Evolutionary conservation across 345 rosid species (phyloP).

Genomic region (Physaria fendleri): DNA sequence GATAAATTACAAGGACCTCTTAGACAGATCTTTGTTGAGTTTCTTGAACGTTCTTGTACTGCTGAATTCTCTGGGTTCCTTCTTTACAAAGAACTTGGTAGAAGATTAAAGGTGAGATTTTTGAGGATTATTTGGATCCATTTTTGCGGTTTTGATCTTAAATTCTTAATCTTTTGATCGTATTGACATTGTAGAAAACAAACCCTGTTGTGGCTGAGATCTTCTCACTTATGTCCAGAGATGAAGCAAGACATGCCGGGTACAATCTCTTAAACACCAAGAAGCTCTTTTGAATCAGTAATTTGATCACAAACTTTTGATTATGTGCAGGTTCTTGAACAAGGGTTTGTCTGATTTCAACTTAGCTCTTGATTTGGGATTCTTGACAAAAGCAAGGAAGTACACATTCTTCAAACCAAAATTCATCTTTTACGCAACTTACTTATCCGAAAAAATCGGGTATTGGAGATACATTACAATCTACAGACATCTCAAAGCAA

Average conservation of each 20-base stretch:
- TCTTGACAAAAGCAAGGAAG: conserved; percentile 95
- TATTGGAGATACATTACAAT: conserved; percentile 97
- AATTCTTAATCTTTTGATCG: neutral
- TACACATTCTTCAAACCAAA: conserved; percentile 98
- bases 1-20: conserved; percentile 85
- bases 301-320: neutral
- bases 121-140: too few species aligned
- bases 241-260: conserved; percentile 99
- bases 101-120: conserved; percentile 99
- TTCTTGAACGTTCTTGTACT: conserved; percentile 94
- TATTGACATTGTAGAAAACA: conserved; percentile 68
- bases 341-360: conserved; percentile 97
- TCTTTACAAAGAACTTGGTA: conserved; percentile 96
- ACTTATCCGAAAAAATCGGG: conserved; percentile 90
- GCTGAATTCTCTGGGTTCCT: conserved; percentile 99
- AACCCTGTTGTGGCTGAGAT: conserved; percentile 98
- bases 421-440: conserved; percentile 94
- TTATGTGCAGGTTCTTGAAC: conserved; percentile 72
- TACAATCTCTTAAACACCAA: conserved; percentile 24
- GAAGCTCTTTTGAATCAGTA: neutral
- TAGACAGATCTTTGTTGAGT: conserved; percentile 90
- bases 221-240: conserved; percentile 97
- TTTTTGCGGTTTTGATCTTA: neutral
- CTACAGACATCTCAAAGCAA: conserved; percentile 80
- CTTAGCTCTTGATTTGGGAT: conserved; percentile 92